Conservation (phyloP, 2,329 filamentous ascomycete genomes). For the Curvularia spicifera region DNA sequence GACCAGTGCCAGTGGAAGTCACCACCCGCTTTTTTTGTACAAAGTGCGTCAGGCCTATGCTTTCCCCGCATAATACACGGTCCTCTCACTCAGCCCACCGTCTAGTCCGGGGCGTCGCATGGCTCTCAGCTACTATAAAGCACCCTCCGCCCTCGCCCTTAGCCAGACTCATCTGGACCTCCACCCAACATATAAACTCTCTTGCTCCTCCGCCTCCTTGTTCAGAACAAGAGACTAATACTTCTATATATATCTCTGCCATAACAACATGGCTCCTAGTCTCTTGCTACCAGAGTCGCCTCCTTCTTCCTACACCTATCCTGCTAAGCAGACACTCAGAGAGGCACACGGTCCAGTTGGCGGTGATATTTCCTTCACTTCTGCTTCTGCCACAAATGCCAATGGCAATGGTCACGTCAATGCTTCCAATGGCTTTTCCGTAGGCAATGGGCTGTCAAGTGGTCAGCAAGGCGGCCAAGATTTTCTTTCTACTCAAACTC, state of each 20-base stretch:
- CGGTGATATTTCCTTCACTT: conserved; percentile 22
- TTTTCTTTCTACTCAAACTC: conserved; percentile 39
- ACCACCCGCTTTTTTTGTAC: conserved; percentile 12
- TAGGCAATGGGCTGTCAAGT: conserved; percentile 18
- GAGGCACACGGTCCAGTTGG: conserved; percentile 33
- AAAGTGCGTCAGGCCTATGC: conserved; percentile 13
- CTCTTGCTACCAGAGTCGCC: conserved; percentile 36
- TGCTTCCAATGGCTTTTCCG: conserved; percentile 20
- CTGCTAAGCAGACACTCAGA: conserved; percentile 26
- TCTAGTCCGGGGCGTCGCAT: conserved; percentile 13
- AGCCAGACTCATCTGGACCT: conserved; percentile 3
- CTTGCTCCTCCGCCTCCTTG: not conserved
- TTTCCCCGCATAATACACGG: conserved; percentile 33
- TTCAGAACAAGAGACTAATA: not conserved
- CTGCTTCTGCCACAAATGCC: conserved; percentile 20
- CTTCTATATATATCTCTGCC: not conserved
- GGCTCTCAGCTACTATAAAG: conserved; percentile 22
- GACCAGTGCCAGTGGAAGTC: conserved; percentile 12
- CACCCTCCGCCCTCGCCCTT: conserved; percentile 15
- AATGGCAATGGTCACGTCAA: conserved; percentile 21
- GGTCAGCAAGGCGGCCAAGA: conserved; percentile 25
- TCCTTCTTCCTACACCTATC: conserved; percentile 20
- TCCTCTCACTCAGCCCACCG: conserved; percentile 17
- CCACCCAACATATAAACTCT: not conserved
- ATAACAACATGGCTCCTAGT: conserved; percentile 40